Evolutionary conservation across 2,329 filamentous ascomycete species (phyloP), one percentile per base, ranked within the genome.

Genomic region (Sporothrix brunneoviolacea): DNA sequence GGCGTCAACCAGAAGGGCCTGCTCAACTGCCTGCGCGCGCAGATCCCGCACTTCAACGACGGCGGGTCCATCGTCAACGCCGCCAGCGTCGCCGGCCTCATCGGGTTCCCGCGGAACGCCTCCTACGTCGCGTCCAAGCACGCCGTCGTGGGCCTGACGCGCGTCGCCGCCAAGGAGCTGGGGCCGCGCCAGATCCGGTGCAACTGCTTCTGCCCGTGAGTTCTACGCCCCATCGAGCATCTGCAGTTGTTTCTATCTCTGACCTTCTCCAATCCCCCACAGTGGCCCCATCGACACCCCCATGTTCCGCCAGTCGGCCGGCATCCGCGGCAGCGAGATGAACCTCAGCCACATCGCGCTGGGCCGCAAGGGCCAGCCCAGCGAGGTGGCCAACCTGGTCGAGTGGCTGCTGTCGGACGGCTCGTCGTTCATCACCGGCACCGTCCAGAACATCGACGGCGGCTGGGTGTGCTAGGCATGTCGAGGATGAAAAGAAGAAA

Each of bases 341-440:
- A 62, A 65, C 3, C 22, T 39, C 7, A 36, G 60, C 57, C 18
- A 42, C 12, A 41, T 47, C n/a, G 13, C 45, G 3, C 36, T 53
- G 2, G 28, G 36, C 21, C 63, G 72, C 4, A 64, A 77, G 54
- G 76, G 72, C 0, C 65, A 65, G 52, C 70, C 74, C 0, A 69
- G 73, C 13, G 75, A 80, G 51, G 68, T 79, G 38, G 75, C 75
- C 0, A 66, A 68, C 44, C 64, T 67, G 3, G 66, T 77, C 33
- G 55, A 51, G 8, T 77, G 73, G 50, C 52, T 78, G 44, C 62
- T 66, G 4, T 63, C 65, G 0, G 46, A 48, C 19, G 46, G 28
- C 28, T 40, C 50, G 3, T 41, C 35, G 6, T 52, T 48, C 38
- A 52, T 48, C 15, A 48, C 50, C 6, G 50, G 50, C 27, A 33